Evolutionary conservation across 306 rosid genomes (phyloP).

Genomic region (Trifolium fragiferum): DNA sequence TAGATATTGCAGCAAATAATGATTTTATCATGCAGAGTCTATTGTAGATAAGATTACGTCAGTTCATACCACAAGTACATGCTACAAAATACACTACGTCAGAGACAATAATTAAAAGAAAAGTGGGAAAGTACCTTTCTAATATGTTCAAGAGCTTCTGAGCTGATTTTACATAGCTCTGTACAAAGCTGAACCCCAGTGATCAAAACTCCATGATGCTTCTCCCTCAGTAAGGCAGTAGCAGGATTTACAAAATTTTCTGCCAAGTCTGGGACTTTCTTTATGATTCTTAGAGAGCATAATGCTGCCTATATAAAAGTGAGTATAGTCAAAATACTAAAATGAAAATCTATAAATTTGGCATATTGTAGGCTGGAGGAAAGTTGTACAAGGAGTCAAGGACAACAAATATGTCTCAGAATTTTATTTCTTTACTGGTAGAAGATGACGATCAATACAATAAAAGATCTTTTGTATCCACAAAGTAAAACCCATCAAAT

Average conservation of each 20-base stretch:
- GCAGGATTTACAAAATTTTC: conserved; percentile 93
- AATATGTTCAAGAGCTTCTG: conserved; percentile 86
- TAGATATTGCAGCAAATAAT: conserved; percentile 18
- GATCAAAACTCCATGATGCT: conserved; percentile 96
- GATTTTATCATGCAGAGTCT: conserved; percentile 31
- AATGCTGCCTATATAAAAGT: conserved; percentile 82
- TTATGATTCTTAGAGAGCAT: conserved; percentile 90
- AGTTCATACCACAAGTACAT: conserved; percentile 34
- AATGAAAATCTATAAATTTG: neutral
- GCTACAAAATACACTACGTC: conserved; percentile 7
- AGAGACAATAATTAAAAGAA: conserved; percentile 24
- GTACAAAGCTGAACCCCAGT: conserved; percentile 98
- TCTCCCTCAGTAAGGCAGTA: conserved; percentile 86
- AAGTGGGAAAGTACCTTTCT: conserved; percentile 69
- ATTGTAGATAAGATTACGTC: conserved; percentile 26
- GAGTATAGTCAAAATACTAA: conserved; percentile 47
- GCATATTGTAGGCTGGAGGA: neutral
- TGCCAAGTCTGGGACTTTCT: conserved; percentile 97
- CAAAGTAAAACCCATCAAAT: conserved; percentile 6
- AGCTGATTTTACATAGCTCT: conserved; percentile 82
- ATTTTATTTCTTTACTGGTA: conserved; percentile 27
- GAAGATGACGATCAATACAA: conserved; percentile 12
- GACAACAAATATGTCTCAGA: conserved; percentile 11
- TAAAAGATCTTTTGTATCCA: conserved; percentile 3
- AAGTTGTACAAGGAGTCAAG: conserved; percentile 7